These are phyloP conservation scores for Rhytidhysteron rufulum DNA, from an alignment of 2,329 filamentous ascomycete species.

Conservation along the genomic window DNA sequence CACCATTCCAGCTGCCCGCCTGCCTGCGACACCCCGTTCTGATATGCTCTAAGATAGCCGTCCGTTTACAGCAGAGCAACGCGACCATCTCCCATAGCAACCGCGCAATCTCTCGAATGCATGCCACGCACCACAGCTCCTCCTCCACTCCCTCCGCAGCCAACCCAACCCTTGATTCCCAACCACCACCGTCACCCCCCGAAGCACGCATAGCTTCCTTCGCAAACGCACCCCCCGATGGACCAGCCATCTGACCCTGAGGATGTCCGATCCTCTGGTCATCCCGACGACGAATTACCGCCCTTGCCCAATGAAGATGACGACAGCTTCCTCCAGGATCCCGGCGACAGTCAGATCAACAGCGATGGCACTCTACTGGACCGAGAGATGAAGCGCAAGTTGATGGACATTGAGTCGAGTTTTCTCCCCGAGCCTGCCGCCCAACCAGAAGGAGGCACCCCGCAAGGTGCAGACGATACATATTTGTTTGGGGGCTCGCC, in stretches of 20 bases:
- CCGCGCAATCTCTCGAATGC: neutral
- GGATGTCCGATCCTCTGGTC: slow-evolving; percentile 29
- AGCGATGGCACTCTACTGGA: slow-evolving; percentile 46
- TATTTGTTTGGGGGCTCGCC: slow-evolving; percentile 42
- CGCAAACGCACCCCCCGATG: slow-evolving; percentile 10
- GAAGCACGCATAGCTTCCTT: slow-evolving; percentile 2
- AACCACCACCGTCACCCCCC: slow-evolving; percentile 10
- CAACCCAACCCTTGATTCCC: too few species aligned
- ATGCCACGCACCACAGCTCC: neutral
- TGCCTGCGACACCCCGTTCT: neutral
- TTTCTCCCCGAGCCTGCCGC: slow-evolving; percentile 55
- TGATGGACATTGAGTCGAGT: slow-evolving; percentile 62
- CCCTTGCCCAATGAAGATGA: slow-evolving; percentile 38
- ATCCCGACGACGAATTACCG: slow-evolving; percentile 36
- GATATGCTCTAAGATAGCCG: neutral
- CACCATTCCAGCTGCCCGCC: neutral
- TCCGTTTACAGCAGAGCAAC: slow-evolving; percentile 1
- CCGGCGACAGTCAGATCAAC: slow-evolving; percentile 22
- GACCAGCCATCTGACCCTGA: slow-evolving; percentile 25
- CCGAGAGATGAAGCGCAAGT: slow-evolving; percentile 55
- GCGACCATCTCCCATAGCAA: slow-evolving; percentile 1
- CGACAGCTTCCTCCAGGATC: slow-evolving; percentile 34
- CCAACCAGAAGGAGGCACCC: slow-evolving; percentile 18
- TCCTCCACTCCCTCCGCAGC: too few species aligned
- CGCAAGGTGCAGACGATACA: slow-evolving; percentile 42